phyloP scores from a whole-genome alignment of 805 yeast species.

The Myxozyma melibiosi region DNA sequence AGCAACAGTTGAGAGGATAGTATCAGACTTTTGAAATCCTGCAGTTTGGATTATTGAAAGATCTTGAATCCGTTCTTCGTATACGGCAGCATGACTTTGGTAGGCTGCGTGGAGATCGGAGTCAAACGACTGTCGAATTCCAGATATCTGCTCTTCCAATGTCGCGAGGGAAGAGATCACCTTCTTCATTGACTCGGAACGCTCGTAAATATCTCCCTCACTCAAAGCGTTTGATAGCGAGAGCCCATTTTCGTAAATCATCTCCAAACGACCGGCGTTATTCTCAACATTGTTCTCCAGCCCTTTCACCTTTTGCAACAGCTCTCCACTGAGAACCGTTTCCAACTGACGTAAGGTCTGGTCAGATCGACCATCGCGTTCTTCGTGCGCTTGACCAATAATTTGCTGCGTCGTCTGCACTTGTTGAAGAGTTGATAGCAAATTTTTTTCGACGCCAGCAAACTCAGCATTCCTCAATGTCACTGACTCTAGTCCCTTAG shows the following conservation, averaged over 20 bases:
- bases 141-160: too few species aligned
- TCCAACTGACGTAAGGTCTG: background rate
- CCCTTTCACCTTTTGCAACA: too few species aligned
- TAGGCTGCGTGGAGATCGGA: background rate
- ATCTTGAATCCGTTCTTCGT: background rate
- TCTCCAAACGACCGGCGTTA: too few species aligned
- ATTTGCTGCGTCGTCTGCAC: background rate
- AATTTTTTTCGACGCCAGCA: background rate
- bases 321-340: background rate
- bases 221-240: too few species aligned
- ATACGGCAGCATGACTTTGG: background rate
- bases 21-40: background rate
- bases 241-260: too few species aligned
- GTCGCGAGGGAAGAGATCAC: too few species aligned
- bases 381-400: background rate
- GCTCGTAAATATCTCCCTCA: too few species aligned
- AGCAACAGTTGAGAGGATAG: constrained; percentile 3
- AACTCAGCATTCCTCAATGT: too few species aligned
- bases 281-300: too few species aligned
- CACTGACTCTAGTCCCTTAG: too few species aligned
- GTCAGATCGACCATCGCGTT: background rate
- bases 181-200: too few species aligned
- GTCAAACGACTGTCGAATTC: too few species aligned
- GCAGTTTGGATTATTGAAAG: background rate
- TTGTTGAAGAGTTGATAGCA: background rate